phyloP scores from a whole-genome alignment of 306 rosid genomes.

The Ochetophila trinervis region DNA sequence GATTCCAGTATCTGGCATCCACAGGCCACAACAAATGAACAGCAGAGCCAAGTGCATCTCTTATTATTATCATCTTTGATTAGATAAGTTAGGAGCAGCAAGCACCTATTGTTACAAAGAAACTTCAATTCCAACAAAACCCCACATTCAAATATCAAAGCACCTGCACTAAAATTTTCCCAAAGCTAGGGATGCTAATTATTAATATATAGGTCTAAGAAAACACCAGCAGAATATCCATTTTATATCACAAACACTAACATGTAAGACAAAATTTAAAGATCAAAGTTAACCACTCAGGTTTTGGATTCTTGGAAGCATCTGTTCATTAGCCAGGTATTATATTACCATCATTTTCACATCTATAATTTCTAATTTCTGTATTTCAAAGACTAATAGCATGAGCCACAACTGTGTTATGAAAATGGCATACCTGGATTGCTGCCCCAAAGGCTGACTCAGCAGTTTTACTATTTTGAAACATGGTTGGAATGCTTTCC shows the following conservation, averaged over 20 bases:
- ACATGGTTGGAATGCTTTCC: conserved; percentile 88
- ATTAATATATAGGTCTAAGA: too few species aligned
- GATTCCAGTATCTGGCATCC: background rate
- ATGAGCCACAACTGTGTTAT: background rate
- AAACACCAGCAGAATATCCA: too few species aligned
- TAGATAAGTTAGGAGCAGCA: background rate
- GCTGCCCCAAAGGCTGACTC: conserved; percentile 99
- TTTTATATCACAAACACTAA: too few species aligned
- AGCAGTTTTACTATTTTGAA: conserved; percentile 75
- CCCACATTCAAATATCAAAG: too few species aligned
- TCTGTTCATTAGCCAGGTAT: background rate
- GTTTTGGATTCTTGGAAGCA: background rate
- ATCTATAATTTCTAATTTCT: background rate
- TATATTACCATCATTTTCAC: background rate
- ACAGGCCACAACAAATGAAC: background rate
- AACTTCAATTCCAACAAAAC: background rate
- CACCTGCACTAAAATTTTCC: too few species aligned
- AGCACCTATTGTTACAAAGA: background rate
- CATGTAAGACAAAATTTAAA: background rate
- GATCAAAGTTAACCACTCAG: background rate
- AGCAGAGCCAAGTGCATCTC: background rate
- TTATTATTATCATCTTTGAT: background rate
- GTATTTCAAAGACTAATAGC: conserved; percentile 1
- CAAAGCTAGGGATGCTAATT: too few species aligned
- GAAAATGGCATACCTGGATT: conserved; percentile 62